Base-by-base conservation (phyloP, 2,329 filamentous ascomycete species). In the Uncinocarpus reesii region DNA sequence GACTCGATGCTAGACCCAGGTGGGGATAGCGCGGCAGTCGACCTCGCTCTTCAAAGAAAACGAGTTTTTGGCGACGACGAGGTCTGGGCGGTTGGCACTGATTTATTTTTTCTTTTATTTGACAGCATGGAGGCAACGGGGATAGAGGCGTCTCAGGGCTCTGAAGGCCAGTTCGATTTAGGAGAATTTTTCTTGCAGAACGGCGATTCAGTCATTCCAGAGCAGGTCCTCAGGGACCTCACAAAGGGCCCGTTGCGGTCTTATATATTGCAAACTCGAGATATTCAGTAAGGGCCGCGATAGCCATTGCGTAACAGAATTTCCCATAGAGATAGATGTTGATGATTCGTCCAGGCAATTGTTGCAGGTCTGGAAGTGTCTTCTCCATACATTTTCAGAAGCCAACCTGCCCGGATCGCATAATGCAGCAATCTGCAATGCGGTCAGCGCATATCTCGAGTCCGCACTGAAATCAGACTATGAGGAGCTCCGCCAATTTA, bases 361-460 rank as follows among this genome's bases (percentile, higher is more conserved):
- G 20, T 55, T 49, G 40, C 54, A 55, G 15, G 51, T 71, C 32
- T 71, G 69, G 63, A 57, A 63, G 36, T 64, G 61, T 37, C 53
- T 74, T 24, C 54, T 69, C 36, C 55, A 62, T 50, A 73, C 71
- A 37, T 65, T 69, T 52, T 62, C 62, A 21, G 62, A 58, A 21
- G 59, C 64, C 15, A 63, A 61, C 32, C 59, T 70, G 37, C 60
- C 66, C 15, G 59, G 60, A 52, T 55, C 55, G 32, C 71, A 74
- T 58, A 64, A 63, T 13, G 62, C 65, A 20, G 63, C 65, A 5
- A 64, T 65, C 31, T 70, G 67, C 52, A 72, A 71, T 62, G 65
- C 69, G 5, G 46, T 71, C 23, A 67, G 66, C 48, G 65, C 65
- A 16, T 71, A 70, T 45, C 54, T 73, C 18, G 64, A 70, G 52